Evolutionary conservation across 1,284 basidiomycete genomes (phyloP).

Genomic region (Xerocomus nothofagi): DNA sequence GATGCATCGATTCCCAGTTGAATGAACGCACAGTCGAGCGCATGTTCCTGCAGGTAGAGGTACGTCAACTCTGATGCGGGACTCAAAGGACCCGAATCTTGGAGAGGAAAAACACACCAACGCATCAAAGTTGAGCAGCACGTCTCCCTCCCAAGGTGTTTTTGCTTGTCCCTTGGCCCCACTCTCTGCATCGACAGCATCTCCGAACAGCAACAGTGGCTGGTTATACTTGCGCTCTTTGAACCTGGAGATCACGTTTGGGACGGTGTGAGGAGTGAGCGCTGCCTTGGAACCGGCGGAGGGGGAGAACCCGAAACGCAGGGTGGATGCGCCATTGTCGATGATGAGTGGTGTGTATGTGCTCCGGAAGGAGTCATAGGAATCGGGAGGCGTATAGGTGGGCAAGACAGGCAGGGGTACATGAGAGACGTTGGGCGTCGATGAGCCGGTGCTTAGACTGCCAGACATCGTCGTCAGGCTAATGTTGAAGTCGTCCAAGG

Average conservation of each 20-base stretch:
- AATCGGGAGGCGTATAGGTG: conserved; percentile 28
- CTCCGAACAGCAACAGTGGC: conserved; percentile 81
- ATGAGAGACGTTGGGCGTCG: conserved; percentile 19
- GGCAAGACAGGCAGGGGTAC: conserved; percentile 24
- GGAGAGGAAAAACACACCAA: conserved; percentile 60
- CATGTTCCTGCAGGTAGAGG: conserved; percentile 72
- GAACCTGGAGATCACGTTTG: conserved; percentile 81
- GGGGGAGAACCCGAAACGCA: conserved; percentile 87
- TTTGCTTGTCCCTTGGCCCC: conserved; percentile 76
- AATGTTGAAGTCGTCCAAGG: background rate
- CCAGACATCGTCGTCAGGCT: conserved; percentile 13
- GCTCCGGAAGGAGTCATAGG: conserved; percentile 46
- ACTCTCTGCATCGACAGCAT: conserved; percentile 81
- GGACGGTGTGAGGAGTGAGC: conserved; percentile 51
- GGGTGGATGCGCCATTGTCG: conserved; percentile 87
- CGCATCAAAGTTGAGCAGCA: conserved; percentile 86
- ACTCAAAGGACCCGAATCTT: background rate
- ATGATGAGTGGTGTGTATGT: conserved; percentile 75
- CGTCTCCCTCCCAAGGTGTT: conserved; percentile 88
- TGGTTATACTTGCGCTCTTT: conserved; percentile 85
- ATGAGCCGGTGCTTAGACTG: conserved; percentile 11
- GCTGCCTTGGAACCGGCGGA: conserved; percentile 31
- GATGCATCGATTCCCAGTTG: conserved; percentile 82
- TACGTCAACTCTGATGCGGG: conserved; percentile 1
- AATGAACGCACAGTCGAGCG: conserved; percentile 90